Conservation (phyloP, 1,284 basidiomycete genomes). For the Peniophora sp. region DNA sequence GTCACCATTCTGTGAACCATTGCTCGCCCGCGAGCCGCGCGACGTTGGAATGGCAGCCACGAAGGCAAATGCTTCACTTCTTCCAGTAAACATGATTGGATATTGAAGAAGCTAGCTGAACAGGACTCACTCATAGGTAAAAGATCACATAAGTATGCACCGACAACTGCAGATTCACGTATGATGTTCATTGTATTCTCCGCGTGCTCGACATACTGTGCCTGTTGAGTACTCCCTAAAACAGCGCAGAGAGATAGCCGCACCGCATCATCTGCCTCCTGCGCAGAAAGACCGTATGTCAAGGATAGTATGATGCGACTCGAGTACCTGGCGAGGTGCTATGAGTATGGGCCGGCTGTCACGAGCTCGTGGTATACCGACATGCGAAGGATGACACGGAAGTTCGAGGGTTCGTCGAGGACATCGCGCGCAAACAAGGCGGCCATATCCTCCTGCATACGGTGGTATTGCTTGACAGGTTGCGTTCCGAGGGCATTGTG, state of each 20-base stretch:
- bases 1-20: background rate
- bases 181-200: conserved; percentile 17
- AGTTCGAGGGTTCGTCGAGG: conserved; percentile 14
- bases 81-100: background rate
- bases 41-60: conserved; percentile 15
- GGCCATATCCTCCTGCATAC: conserved; percentile 14
- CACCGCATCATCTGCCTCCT: conserved; percentile 14
- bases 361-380: no score
- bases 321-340: conserved; percentile 13
- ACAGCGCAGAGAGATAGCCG: background rate
- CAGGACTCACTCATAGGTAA: conserved; percentile 12
- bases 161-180: conserved; percentile 10
- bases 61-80: conserved; percentile 8
- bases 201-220: conserved; percentile 16
- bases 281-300: conserved; percentile 19
- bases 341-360: no score
- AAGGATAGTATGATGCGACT: conserved; percentile 16
- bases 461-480: conserved; percentile 17
- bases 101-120: background rate
- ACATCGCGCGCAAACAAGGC: conserved; percentile 11
- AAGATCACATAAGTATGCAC: conserved; percentile 18
- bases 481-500: conserved; percentile 15
- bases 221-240: background rate
- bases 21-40: conserved; percentile 10
- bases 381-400: conserved; percentile 15